Base-by-base conservation (phyloP, 192 early-diverging fungal species). In the Entomortierella beljakovae region DNA sequence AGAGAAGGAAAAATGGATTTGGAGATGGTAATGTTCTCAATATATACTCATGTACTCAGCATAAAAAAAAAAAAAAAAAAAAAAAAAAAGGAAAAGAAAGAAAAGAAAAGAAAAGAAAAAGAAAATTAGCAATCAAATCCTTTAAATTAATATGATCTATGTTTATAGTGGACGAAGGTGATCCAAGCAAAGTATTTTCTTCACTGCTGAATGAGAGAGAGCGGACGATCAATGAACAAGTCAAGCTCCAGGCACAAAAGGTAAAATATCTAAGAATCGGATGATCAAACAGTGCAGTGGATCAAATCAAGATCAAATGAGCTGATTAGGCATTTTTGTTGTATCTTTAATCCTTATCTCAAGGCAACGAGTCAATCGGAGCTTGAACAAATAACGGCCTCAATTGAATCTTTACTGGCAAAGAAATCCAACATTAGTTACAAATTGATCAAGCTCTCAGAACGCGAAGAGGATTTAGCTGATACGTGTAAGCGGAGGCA, bases 201-300 rank as follows among this genome's bases (percentile, higher is more conserved):
- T 81, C 83, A 35, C 54, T 88, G 2, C 70, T 85, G 71, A 70
- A 64, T 9, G 85, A 88, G 60, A 71, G 86, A 64, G 86, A 89
- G 53, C 73, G 75, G 50, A 81, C 80, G 31, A 73, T 81, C 15
- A 80, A 82, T 59, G 88, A 89, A 40, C 80, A 83, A 34, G 84
- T 87, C 56, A 81, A 82, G n/a, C 48, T 88, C 10, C 69, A 82
- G 35, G 72, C 68, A 28, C 84, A 88, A 65, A 86, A 87, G 85
- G 86, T 84, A 74, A 49, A 43, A 0, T 3, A 61, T n/a, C n/a
- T n/a, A n/a, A n/a, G n/a, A n/a, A n/a, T n/a, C n/a, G n/a, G n/a
- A n/a, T n/a, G n/a, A n/a, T n/a, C n/a, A n/a, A n/a, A n/a, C n/a
- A n/a, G n/a, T n/a, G n/a, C n/a, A n/a, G n/a, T n/a, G n/a, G n/a